Percentiles rank a stretch among this genome's conserved stretches.
Evolutionary conservation across 345 rosid species (phyloP).

Genomic region (Heritiera littoralis): DNA sequence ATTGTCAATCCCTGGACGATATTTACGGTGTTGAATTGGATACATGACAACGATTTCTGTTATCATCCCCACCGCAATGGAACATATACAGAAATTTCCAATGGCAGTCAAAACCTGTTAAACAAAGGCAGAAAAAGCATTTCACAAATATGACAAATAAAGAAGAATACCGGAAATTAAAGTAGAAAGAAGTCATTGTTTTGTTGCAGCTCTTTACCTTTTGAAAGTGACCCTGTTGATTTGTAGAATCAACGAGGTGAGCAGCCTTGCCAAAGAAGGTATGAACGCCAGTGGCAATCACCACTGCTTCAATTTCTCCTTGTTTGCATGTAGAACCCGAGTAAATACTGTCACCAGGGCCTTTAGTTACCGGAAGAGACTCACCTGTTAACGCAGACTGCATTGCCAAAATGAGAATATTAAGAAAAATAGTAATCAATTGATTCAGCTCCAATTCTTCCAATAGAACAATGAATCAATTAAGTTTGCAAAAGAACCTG

Average conservation of each 20-base stretch:
- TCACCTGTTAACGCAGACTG: constrained; percentile 85
- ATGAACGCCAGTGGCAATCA: constrained; percentile 91
- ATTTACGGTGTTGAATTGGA: constrained; percentile 74
- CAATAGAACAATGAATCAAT: background rate
- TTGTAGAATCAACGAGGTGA: constrained; percentile 80
- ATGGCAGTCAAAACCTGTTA: constrained; percentile 77
- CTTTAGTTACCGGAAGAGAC: constrained; percentile 88
- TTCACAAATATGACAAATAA: background rate
- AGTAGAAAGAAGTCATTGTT: background rate
- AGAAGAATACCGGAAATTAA: background rate
- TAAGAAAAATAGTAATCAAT: background rate
- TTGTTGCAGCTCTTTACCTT: constrained; percentile 37
- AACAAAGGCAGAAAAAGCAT: constrained; percentile 1
- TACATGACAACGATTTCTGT: constrained; percentile 84
- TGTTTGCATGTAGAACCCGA: constrained; percentile 94
- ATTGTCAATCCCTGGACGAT: constrained; percentile 86
- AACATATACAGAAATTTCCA: constrained; percentile 89
- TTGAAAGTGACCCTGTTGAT: constrained; percentile 94
- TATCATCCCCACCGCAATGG: constrained; percentile 80
- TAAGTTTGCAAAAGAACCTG: constrained; percentile 42
- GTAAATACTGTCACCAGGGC: constrained; percentile 78
- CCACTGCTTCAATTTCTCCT: constrained; percentile 90
- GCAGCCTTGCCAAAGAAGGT: constrained; percentile 95
- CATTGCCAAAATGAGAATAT: background rate
- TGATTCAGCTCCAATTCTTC: background rate